Evolutionary conservation across 2,329 filamentous ascomycete genomes (phyloP), one percentile per base, ranked within the genome.

Genomic region (Pyrenophora tritici-repentis): DNA sequence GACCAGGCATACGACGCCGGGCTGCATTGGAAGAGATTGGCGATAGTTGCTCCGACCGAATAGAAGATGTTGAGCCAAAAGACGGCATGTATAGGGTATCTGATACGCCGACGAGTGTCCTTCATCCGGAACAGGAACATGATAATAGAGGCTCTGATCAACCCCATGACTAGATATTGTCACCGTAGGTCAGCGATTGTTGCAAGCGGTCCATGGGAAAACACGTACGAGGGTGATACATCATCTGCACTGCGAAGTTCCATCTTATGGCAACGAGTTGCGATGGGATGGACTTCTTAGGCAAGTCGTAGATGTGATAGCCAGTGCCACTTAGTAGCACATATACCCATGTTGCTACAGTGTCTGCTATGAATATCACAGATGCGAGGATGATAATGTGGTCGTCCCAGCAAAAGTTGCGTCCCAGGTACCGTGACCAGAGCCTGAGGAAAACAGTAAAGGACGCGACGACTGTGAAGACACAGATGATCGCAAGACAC

Each of bases 71-170:
- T 74, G 42, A 73, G 54, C 60, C 67, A 68, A 53, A 71, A 71
- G 17, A 70, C 67, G 10, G 58, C 41, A 33, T 70, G 63, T n/a
- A 75, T 55, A 1, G 69, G 65, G 33, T 65, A 60, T 14, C 60
- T 54, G 40, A 74, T 69, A 12, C 56, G 50, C 22, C 58, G 55
- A 14, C 71, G 61, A 24, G 56, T 56, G 35, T 74, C 72, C 39
- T 69, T 68, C 45, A 75, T 66, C 4, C 72, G 68, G 40, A 71
- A 71, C 3, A 74, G 63, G 38, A 75, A 74, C 58, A 72, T 57
- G 39, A 75, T 71, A 43, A 74, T 70, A 10, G 71, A 73, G 17
- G 70, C 69, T 42, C 72, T 64, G 42, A 74, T 71, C 6, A 64
- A 45, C n/a, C 67, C 66, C 62, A 74, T 69, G 42, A 73, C 55